Base-by-base conservation (phyloP, 306 rosid species). In the Corylus heterophylla region DNA sequence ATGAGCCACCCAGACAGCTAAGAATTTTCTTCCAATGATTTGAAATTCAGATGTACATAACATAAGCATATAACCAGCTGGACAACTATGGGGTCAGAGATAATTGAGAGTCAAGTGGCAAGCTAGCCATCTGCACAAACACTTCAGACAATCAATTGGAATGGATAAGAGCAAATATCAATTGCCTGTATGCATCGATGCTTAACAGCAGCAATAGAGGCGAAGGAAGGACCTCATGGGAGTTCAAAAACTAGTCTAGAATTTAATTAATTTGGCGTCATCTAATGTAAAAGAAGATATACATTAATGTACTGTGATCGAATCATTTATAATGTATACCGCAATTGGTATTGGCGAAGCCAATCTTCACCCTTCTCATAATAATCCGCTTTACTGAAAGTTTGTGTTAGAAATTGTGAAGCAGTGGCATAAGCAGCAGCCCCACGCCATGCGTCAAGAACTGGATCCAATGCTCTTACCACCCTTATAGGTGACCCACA, bases 401-500 rank as follows among this genome's bases (percentile, higher is more conserved):
- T 93, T 79, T 93, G 99, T 51, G 94, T 79, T 12, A 82, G 84
- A 80, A 96, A 96, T 49, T 76, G 78, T 20, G 96, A 70, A 56
- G 85, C 71, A 62, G 96, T 84, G 12, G 99, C 99, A 71, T 85
- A 96, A 9, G 84, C 88, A 59, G 99, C 84, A 50, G 98, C 99
- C 5, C 99, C 98, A 4, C 97, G 92, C 99, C 99, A 93, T 35
- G 99, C 99, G 45, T 95, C 99, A 82, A 93, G 85, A 70, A 87
- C 85, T 2, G 99, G 96, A 84, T 93, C 98, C 84, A 88, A 61
- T 27, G 98, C 98, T 75, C 88, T 89, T 71, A 87, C 97, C 72
- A 96, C 82, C 70, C 79, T 90, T 75, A 96, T 87, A 69, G 92
- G 92, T 0, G 97, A 80, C 39, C 99, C 98, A 2, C 90, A 87